Evolutionary conservation across 202 grass and related monocot species (phyloP), one percentile per base, ranked within the genome.

Genomic region (Saccharum hybrid): DNA sequence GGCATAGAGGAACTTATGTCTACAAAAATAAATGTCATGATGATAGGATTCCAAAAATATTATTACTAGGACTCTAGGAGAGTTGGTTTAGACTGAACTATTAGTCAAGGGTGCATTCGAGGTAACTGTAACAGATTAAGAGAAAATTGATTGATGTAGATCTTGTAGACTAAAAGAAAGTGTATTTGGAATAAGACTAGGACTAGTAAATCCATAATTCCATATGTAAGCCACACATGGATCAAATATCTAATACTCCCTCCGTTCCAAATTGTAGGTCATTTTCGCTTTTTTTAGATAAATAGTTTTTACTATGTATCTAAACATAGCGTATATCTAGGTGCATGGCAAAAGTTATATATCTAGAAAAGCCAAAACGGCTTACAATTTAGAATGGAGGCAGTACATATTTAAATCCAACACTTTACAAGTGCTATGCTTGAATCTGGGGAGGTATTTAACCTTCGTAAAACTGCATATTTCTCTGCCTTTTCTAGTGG

Each of bases 401-500:
- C 42, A 10, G 45, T 91, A 37, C 28, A 86, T 66, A 84, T 83
- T 82, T 63, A 19, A 40, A 66, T 67, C 7, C 11, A 75, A 66
- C 82, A 54, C 21, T 67, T 81, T 10, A 8, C 72, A 45, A 63
- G 43, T 60, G 28, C 51, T 22, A 81, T 63, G 38, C 22, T 28
- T 82, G 43, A 54, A 39, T 82, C 43, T 73, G 33, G 33, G 63
- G 62, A 91, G 77, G 51, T n/a, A 67, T 67, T 77, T 81, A 64
- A 98, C 95, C 93, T 98, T 71, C 90, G 90, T 56, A 94, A 68
- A 87, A 81, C 85, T 22, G 88, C 89, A 81, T 94, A 98, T 81
- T 74, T 90, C 88, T 94, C 88, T 38, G 89, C 88, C 83, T 98
- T 98, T 91, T 98, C 59, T 63, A 98, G 85, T 75, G 92, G 90